phyloP scores from a whole-genome alignment of 176 grass and related monocot genomes.

The Aegilops speltoides region DNA sequence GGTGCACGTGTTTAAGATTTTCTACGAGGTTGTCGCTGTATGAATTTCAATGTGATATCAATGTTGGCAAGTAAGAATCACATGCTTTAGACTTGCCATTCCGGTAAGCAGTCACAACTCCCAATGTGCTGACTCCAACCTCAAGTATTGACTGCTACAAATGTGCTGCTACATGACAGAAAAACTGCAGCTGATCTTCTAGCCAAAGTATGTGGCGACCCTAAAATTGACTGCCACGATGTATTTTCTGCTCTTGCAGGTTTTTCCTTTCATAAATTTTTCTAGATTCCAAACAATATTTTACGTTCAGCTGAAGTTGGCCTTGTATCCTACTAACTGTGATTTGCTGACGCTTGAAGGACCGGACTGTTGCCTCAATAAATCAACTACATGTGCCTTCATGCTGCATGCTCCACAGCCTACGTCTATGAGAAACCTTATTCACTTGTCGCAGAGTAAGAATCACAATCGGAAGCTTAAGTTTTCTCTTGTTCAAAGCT shows the following conservation, averaged over 20 bases:
- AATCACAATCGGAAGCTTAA: not conserved
- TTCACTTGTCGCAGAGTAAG: constrained; percentile 56
- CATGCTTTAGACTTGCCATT: not conserved
- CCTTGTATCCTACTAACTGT: constrained; percentile 6
- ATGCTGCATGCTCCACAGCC: constrained; percentile 50
- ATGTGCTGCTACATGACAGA: constrained; percentile 30
- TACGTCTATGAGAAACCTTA: constrained; percentile 41
- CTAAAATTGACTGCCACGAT: constrained; percentile 42
- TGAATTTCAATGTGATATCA: not conserved
- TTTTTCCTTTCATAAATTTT: constrained; percentile 12
- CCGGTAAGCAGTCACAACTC: not conserved
- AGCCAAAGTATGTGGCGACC: constrained; percentile 31
- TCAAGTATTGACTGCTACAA: not conserved
- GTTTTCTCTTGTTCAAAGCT: constrained; percentile 4
- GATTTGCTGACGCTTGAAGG: constrained; percentile 27
- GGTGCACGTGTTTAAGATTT: not conserved
- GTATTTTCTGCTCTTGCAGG: constrained; percentile 39
- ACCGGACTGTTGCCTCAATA: constrained; percentile 57
- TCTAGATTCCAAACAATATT: not conserved
- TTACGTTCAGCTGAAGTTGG: not conserved
- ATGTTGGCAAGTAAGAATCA: not conserved
- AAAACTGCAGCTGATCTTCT: constrained; percentile 11
- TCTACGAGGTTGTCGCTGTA: not conserved
- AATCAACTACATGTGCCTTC: constrained; percentile 31
- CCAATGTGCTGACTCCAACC: not conserved